A percentile compares a stretch with the other conserved stretches of the same genome.
phyloP scores from a whole-genome alignment of 2,329 filamentous ascomycete species.

The Plenodomus biglobosus region DNA sequence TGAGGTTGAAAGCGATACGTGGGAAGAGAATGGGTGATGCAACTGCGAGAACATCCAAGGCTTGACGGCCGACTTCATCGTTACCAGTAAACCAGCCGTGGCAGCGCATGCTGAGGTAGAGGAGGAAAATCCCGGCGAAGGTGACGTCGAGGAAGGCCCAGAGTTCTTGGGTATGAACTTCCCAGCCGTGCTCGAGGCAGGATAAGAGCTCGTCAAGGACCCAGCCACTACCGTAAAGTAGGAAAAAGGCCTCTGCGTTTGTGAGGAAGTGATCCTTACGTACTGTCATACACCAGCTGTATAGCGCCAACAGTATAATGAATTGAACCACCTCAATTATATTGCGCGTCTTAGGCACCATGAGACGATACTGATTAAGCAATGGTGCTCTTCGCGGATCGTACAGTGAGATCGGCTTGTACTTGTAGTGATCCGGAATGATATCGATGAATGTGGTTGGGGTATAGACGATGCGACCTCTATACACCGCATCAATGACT shows the following conservation, averaged over 20 bases:
- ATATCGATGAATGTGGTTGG: constrained; percentile 81
- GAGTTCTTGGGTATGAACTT: constrained; percentile 82
- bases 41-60: constrained; percentile 76
- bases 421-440: constrained; percentile 82
- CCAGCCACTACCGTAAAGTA: constrained; percentile 77
- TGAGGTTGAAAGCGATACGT: constrained; percentile 76
- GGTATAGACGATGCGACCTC: constrained; percentile 78
- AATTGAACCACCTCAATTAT: constrained; percentile 76
- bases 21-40: constrained; percentile 77
- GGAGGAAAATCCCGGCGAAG: constrained; percentile 70
- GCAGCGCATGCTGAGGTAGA: constrained; percentile 68
- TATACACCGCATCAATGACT: constrained; percentile 80
- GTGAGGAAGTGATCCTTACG: constrained; percentile 62
- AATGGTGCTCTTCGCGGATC: constrained; percentile 73
- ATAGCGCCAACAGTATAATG: constrained; percentile 66
- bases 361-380: constrained; percentile 81
- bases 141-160: constrained; percentile 86
- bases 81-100: constrained; percentile 60
- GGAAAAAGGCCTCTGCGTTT: constrained; percentile 65
- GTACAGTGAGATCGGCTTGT: constrained; percentile 78
- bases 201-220: constrained; percentile 75
- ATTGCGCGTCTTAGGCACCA: constrained; percentile 77
- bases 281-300: constrained; percentile 70
- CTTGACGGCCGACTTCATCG: constrained; percentile 60
- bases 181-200: constrained; percentile 74